Evolutionary conservation across 2,329 filamentous ascomycete genomes (phyloP), one percentile per base, ranked within the genome.

Genomic region (Fusarium subtropicale): DNA sequence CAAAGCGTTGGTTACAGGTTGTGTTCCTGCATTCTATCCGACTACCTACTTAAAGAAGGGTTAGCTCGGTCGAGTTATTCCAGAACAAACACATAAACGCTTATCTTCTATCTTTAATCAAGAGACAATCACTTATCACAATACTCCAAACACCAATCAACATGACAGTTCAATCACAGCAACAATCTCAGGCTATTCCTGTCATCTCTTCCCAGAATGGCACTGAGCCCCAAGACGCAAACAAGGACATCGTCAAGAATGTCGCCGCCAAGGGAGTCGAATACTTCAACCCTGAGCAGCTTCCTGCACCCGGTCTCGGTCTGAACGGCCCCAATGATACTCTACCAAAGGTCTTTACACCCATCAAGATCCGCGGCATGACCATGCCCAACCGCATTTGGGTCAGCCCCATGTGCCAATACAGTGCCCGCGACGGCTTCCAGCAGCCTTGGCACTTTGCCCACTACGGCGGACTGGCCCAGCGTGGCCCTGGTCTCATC

Each of bases 391-490:
- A 89, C 79, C 85, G 87, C 54, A 81, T 89, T 72, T 82, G 80
- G 51, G 85, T 88, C 46, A 82, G 84, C 52, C 87, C 87, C 60
- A 89, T 90, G 86, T 89, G 87, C 79, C 85, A 34, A 18, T 57
- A 57, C 31, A 41, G 33, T 1, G 45, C 55, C 2, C 69, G 78
- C 18, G 77, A 82, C 31, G 81, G 92, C 15, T 90, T 92, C 74
- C 84, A 87, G 64, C 92, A 88, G 0, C 80, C 86, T 57, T 94
- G 90, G 90, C 91, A 94, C 76, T 77, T 90, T 38, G 87, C 91
- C 4, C 92, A 93, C 72, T 82, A 92, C 30, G 91, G 92, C 15
- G 90, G 90, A 20, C 92, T 93, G 64, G 82, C 90, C 20, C 85
- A 88, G 69, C 88, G 91, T 5, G 91, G 91, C 0, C 72, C 91